These are phyloP conservation scores for Annulohypoxylon maeteangense DNA, from an alignment of 495 filamentous ascomycete genomes.

Conservation along the genomic window DNA sequence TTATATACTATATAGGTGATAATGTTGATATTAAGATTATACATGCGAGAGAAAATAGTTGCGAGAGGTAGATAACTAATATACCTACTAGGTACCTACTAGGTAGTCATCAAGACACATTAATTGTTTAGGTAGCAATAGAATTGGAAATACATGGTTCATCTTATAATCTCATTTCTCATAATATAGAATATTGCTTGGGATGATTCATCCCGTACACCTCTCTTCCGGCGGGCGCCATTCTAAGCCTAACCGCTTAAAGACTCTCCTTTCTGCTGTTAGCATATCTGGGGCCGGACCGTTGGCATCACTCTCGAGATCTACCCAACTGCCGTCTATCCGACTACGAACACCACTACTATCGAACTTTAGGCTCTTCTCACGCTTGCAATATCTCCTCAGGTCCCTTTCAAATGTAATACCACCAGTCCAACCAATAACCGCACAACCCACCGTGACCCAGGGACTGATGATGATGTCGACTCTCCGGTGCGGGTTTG, in stretches of 20 bases:
- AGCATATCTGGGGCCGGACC: conserved; percentile 64
- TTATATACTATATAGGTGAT: no score
- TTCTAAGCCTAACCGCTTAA: conserved; percentile 78
- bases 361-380: conserved; percentile 84
- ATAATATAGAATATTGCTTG: neutral
- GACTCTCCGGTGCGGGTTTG: conserved; percentile 83
- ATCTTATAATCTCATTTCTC: neutral
- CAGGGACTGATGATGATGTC: conserved; percentile 95
- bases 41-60: no score
- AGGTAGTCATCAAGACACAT: neutral
- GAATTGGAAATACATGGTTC: neutral
- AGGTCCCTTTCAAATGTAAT: conserved; percentile 92
- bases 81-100: no score
- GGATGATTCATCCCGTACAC: conserved; percentile 70
- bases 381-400: conserved; percentile 78
- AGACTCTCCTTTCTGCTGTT: conserved; percentile 82
- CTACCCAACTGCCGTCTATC: conserved; percentile 70
- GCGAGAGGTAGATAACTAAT: no score
- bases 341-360: conserved; percentile 83
- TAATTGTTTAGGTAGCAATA: neutral
- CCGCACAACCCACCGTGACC: conserved; percentile 86
- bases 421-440: conserved; percentile 88
- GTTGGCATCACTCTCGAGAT: conserved; percentile 60
- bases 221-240: conserved; percentile 79
- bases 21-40: no score